phyloP scores from a whole-genome alignment of 768 basidiomycete genomes.

The Dendrothele bispora region DNA sequence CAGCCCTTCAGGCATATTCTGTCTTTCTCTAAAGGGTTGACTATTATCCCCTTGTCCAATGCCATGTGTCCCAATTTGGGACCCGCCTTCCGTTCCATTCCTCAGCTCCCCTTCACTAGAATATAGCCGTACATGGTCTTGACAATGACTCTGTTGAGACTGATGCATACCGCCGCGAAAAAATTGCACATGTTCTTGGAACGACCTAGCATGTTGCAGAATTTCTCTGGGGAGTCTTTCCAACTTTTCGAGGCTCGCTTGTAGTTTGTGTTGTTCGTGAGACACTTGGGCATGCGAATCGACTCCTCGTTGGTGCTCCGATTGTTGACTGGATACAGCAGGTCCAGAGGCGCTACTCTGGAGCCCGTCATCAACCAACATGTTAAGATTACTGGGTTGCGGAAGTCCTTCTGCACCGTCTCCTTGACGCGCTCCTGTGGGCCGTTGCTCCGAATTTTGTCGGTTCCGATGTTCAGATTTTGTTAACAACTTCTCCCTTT shows the following conservation, averaged over 20 bases:
- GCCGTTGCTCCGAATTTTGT: background rate
- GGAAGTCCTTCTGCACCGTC: background rate
- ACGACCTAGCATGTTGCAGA: constrained; percentile 26
- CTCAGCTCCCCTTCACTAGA: no score
- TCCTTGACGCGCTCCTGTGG: background rate
- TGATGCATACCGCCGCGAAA: constrained; percentile 26
- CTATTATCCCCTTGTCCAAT: background rate
- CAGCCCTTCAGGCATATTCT: constrained; percentile 27
- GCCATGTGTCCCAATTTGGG: constrained; percentile 9
- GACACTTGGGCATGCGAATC: background rate
- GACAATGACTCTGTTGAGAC: no score
- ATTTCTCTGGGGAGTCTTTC: constrained; percentile 33
- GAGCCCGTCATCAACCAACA: background rate
- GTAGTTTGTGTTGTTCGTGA: background rate
- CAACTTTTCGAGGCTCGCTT: constrained; percentile 15
- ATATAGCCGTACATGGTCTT: no score
- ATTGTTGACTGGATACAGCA: no score
- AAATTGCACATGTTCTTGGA: constrained; percentile 32
- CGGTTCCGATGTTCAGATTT: background rate
- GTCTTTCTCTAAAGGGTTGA: no score
- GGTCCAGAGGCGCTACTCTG: background rate
- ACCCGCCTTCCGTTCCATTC: constrained; percentile 13
- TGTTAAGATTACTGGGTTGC: background rate
- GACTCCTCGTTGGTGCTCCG: no score
- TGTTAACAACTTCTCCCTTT: constrained; percentile 6